Base-by-base conservation (phyloP, 768 basidiomycete genomes). In the Clavulina sp. region DNA sequence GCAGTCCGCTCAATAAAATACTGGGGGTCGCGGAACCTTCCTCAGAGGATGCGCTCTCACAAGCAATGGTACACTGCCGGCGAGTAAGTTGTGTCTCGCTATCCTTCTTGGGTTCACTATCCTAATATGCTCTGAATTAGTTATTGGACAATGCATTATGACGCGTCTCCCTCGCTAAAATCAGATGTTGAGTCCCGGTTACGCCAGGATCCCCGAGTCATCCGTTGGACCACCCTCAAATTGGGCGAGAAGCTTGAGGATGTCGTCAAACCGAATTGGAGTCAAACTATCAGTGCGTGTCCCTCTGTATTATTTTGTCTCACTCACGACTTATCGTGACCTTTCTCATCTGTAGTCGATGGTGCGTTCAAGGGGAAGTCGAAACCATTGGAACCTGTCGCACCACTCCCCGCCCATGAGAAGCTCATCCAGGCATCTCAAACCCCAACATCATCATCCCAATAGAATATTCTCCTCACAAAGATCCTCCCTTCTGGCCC, bases 111-210 rank as follows among this genome's bases (percentile, higher is more conserved):
- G 19, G 9, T 7, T 19, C 34, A 19, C 34, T 38, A 30, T 23
- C 21, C 28, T 18, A 6, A 5, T 38, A n/a, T 28, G 36, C 41
- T 36, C 47, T 26, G 30, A 4, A 30, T 16, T 49, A 92, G 88
- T 59, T 89, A 89, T 63, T 92, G 86, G 86, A 80, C 82, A 3
- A 75, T 93, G 70, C 76, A 86, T 61, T 93, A 91, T 63, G 89
- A 93, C 69, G 76, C 84, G 3, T 81, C 82, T 5, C 88, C 88
- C 7, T 69, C 69, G 34, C 78, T 76, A 0, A 69, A 92, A 47
- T 68, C 69, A 4, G 68, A 73, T 0, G 69, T 93, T n/a, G 77
- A 78, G 57, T 65, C 68, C 5, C 69, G 81, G 52, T 73, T 92
- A 63, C 76, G 81, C 5, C 71, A 71, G 49, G 89, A 93, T 60